Evolutionary conservation across 2,329 filamentous ascomycete genomes (phyloP), one percentile per base, ranked within the genome.

Genomic region (Penicillium nordicum): DNA sequence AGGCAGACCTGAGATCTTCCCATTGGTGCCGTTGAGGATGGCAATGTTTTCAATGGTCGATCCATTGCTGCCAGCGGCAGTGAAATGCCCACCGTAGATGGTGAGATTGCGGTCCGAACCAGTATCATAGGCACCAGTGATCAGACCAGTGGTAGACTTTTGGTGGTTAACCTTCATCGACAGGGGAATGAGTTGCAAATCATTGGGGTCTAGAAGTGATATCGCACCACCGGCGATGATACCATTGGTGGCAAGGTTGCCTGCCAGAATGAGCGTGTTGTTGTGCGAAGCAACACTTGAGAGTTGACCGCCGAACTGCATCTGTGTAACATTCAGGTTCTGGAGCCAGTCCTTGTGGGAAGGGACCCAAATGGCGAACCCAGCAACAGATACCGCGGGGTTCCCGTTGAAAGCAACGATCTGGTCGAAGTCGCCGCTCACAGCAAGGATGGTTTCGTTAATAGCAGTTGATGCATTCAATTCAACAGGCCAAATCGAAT

Each of bases 311-410:
- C 82, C 81, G 65, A 95, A 83, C 7, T 83, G 80, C 53, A 89
- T 85, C 32, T 86, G 81, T 8, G 83, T 76, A 7, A 84, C 78
- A 36, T 85, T 74, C 18, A 97, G 76, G 63, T 95, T 94, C 69
- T 91, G 85, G 16, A 99, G 80, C 94, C 94, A 99, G 70, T 94
- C 94, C 56, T 81, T 82, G 59, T 83, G 80, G 4, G 92, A 95
- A 3, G 90, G 90, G 8, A 97, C 88, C 94, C 94, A 99, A 37
- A 97, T 80, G 14, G 91, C 93, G 67, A 99, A 91, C 2, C 92
- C 92, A 49, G 84, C 75, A 0, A 86, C 88, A 9, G 82, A 67
- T 29, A 87, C 80, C 10, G 85, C 82, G 7, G 80, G 72, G 62
- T 87, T 87, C 61, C 79, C 79, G 36, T 78, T 64, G 64, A 91